Base-by-base conservation (phyloP, 2,329 filamentous ascomycete species). In the Sclerotinia subarctica region DNA sequence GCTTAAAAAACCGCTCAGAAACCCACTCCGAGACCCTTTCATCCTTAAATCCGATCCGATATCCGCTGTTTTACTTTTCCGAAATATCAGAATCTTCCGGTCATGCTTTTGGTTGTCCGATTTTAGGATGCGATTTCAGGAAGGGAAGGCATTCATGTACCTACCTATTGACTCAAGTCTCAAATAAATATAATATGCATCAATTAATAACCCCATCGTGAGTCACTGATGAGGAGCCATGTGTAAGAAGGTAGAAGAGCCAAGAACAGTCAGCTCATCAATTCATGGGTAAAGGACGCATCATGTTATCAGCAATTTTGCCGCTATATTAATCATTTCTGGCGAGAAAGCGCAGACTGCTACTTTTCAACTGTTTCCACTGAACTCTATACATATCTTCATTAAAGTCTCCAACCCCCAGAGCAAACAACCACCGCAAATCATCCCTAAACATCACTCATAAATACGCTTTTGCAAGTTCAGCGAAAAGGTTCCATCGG, bases 281-380 rank as follows among this genome's bases (percentile, higher is more conserved):
- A 56, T 64, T 24, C 21, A 56, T 8, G 11, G 19, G 24, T 15
- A 62, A 38, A 38, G 46, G 29, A 38, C 38, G 21, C 32, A 51
- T 3, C 26, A 24, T 51, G 8, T 38, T 13, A 62, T 51, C 46
- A 62, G 46, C 59, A 21, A 51, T 62, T 49, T 51, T 51, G 29
- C 32, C 46, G 59, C 29, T 51, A 62, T 62, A 62, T 62, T 62
- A 51, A 51, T n/a, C n/a, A n/a, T 62, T 51, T 62, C 21, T 51
- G 24, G 32, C 8, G 5, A 17, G 44, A 49, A 29, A 38, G 29
- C 59, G n/a, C 7, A 51, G 46, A 8, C 59, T 38, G 59, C 29
- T 26, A 51, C 51, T 35, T 51, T 38, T 17, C n/a, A 62, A 38
- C n/a, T 26, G 38, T 51, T 38, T 17, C n/a, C 51, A 38, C n/a